Evolutionary conservation across 208 protist species (phyloP), one percentile per base, ranked within the genome.

Genomic region (Angomonas deanei): DNA sequence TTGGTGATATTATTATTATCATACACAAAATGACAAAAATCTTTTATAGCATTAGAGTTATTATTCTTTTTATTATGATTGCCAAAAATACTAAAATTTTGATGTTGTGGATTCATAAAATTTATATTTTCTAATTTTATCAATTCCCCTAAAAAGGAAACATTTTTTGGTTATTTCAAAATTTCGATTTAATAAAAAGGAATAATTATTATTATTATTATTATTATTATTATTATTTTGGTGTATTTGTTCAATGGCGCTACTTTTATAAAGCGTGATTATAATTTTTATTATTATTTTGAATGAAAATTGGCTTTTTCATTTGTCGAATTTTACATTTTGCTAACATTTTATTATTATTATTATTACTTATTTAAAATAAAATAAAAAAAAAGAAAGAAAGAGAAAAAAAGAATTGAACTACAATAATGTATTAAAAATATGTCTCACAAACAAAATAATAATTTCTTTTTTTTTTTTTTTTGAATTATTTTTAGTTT

Each of bases 221-320:
- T 8, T 15, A 56, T 59, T 33, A 17, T 13, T 24, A 47, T 48
- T 50, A 17, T 57, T 61, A 13, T 61, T 3, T 61, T 62, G n/a
- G 36, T 60, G 47, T 32, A 21, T 39, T 28, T 36, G 34, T 39
- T 39, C n/a, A n/a, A n/a, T n/a, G n/a, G n/a, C n/a, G n/a, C n/a
- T n/a, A n/a, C n/a, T n/a, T n/a, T n/a, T n/a, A n/a, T n/a, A n/a
- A n/a, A n/a, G n/a, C n/a, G n/a, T n/a, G n/a, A n/a, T n/a, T n/a
- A n/a, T n/a, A n/a, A n/a, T n/a, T n/a, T n/a, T n/a, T n/a, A n/a
- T n/a, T n/a, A 42, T 42, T 42, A 42, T 42, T 42, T 42, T 42
- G 36, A n/a, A n/a, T 42, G 36, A n/a, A n/a, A n/a, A 15, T 42
- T 42, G 8, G 36, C 15, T 42, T 42, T 42, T 42, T 42, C 8